phyloP scores from a whole-genome alignment of 192 early-diverging fungal species.

The Chytriomyces confervae region DNA sequence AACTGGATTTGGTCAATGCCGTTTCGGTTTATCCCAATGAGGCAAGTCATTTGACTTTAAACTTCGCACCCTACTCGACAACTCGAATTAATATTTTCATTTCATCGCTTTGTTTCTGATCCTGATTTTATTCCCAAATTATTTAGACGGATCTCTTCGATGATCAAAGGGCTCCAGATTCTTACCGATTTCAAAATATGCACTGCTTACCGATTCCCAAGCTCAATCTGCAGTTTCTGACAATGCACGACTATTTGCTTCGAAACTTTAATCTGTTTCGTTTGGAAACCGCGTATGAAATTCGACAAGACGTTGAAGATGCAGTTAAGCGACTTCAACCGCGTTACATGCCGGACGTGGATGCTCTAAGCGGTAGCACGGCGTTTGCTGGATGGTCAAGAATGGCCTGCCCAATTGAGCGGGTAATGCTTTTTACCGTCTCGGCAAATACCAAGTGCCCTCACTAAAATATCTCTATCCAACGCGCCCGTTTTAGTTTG shows the following conservation, averaged over 20 bases:
- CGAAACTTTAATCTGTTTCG: conserved; percentile 85
- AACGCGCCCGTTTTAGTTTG: conserved; percentile 41
- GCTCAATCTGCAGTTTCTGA: conserved; percentile 92
- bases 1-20: conserved; percentile 72
- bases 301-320: conserved; percentile 89
- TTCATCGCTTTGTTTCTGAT: background rate
- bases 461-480: background rate
- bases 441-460: background rate
- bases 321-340: conserved; percentile 84
- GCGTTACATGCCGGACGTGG: conserved; percentile 49
- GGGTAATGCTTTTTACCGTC: conserved; percentile 42
- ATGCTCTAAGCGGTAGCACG: conserved; percentile 58
- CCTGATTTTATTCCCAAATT: background rate
- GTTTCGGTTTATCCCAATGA: conserved; percentile 83
- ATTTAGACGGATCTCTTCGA: conserved; percentile 70
- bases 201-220: conserved; percentile 82
- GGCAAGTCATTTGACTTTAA: conserved; percentile 17
- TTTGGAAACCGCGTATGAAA: conserved; percentile 81
- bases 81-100: background rate
- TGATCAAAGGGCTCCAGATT: conserved; percentile 58
- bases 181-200: conserved; percentile 58
- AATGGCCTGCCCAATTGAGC: conserved; percentile 80
- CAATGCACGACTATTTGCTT: conserved; percentile 87
- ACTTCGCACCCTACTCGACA: background rate
- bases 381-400: conserved; percentile 93